Percentiles rank a stretch among this genome's conserved stretches.
Conservation (phyloP, 208 protist genomes). For the Crithidia sp. region DNA sequence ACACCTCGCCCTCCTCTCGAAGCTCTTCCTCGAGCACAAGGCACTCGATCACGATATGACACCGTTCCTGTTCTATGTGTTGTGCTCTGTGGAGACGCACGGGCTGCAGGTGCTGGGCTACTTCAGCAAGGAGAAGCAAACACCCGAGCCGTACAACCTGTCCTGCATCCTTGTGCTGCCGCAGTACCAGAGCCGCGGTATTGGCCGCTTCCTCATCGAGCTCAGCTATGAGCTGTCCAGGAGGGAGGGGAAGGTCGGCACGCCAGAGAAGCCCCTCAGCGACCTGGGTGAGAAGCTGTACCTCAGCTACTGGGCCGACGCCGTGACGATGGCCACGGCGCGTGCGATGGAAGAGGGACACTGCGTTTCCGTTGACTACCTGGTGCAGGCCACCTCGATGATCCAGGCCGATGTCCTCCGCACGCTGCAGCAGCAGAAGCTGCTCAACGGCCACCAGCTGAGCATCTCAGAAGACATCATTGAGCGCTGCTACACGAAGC, state of each 20-base stretch:
- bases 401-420: constrained; percentile 75
- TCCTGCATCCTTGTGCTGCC: constrained; percentile 99
- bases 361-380: constrained; percentile 77
- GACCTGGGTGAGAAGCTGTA: constrained; percentile 97
- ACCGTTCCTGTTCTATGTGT: constrained; percentile 99
- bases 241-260: constrained; percentile 95
- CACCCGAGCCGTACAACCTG: constrained; percentile 97
- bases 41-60: constrained; percentile 99
- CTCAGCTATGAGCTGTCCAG: constrained; percentile 98
- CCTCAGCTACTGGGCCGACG: constrained; percentile 93
- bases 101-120: constrained; percentile 98
- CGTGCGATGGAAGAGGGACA: constrained; percentile 82
- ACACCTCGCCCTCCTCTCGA: constrained; percentile 98
- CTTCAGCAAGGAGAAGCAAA: constrained; percentile 99
- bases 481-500: constrained; percentile 74
- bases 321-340: constrained; percentile 82
- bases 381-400: constrained; percentile 84
- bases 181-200: constrained; percentile 95
- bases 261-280: constrained; percentile 99
- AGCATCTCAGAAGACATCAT: constrained; percentile 83
- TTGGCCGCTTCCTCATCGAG: constrained; percentile 98
- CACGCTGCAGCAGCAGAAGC: constrained; percentile 70
- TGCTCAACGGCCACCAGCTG: constrained; percentile 69
- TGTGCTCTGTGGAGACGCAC: constrained; percentile 93
- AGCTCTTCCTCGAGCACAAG: constrained; percentile 99